Conservation (phyloP, 805 yeast genomes). For the Metschnikowia matae region DNA sequence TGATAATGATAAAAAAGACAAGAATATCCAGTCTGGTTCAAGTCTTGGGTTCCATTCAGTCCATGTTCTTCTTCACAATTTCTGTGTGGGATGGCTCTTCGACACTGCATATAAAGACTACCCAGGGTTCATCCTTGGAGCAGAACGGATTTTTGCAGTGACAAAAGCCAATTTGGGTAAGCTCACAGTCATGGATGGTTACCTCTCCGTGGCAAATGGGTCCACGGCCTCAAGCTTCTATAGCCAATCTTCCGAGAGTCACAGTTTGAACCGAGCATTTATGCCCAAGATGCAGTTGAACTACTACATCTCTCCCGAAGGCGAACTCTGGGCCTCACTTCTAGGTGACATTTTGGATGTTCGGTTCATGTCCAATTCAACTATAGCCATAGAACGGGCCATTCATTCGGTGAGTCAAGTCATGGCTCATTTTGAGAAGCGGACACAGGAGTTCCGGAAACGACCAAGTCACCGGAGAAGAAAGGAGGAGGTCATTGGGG, state of each 20-base stretch:
- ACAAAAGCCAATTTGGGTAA: conserved; percentile 62
- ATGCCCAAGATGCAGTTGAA: conserved; percentile 64
- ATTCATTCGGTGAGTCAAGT: conserved; percentile 45
- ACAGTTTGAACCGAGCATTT: conserved; percentile 56
- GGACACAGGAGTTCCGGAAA: conserved; percentile 5
- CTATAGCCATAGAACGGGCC: conserved; percentile 50
- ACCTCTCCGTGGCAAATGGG: conserved; percentile 68
- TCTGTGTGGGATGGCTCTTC: conserved; percentile 79
- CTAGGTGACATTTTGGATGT: conserved; percentile 71
- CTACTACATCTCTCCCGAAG: conserved; percentile 34
- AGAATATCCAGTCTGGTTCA: background rate
- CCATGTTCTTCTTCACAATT: conserved; percentile 56
- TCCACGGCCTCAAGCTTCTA: conserved; percentile 46
- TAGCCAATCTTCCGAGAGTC: conserved; percentile 42
- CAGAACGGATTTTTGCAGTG: conserved; percentile 65
- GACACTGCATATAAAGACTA: conserved; percentile 39
- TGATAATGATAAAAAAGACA: background rate
- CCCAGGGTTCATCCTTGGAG: conserved; percentile 79
- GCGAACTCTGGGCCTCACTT: conserved; percentile 46
- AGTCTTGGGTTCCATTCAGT: conserved; percentile 30
- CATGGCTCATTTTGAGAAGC: conserved; percentile 31
- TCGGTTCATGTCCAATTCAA: conserved; percentile 53
- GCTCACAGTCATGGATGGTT: conserved; percentile 64
- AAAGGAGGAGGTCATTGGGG: background rate
- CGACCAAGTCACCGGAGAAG: background rate